These are phyloP conservation scores for Opeltia flavorubescens DNA, from an alignment of 495 filamentous ascomycete genomes.

Conservation along the genomic window DNA sequence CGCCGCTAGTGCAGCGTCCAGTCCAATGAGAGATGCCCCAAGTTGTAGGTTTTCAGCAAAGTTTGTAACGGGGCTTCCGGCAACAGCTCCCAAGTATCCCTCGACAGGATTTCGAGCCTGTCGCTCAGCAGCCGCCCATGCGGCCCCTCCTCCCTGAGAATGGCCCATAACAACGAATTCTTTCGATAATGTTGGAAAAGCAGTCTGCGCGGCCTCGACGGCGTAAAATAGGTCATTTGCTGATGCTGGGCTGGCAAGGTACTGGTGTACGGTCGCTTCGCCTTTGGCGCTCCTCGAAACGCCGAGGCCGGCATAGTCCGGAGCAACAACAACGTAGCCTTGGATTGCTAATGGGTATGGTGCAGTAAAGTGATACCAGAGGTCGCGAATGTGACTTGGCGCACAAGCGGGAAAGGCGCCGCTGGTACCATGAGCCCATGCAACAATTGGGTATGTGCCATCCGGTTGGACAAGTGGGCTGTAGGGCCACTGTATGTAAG, in stretches of 20 bases:
- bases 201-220: constrained; percentile 28
- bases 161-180: constrained; percentile 34
- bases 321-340: constrained; percentile 35
- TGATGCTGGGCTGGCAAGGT: constrained; percentile 18
- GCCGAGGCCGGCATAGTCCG: constrained; percentile 40
- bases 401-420: constrained; percentile 24
- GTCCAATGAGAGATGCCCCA: not conserved
- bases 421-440: constrained; percentile 34
- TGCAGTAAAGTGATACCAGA: constrained; percentile 25
- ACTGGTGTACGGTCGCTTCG: constrained; percentile 24
- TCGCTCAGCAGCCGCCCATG: constrained; percentile 30
- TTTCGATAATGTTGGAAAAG: constrained; percentile 21
- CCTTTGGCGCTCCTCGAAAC: constrained; percentile 18
- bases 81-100: constrained; percentile 30
- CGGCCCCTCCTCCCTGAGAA: constrained; percentile 33
- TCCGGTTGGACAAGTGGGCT: constrained; percentile 9
- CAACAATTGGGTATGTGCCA: constrained; percentile 20
- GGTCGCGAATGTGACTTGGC: constrained; percentile 25
- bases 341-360: constrained; percentile 24
- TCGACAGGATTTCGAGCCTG: constrained; percentile 15
- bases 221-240: constrained; percentile 32
- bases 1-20: not conserved
- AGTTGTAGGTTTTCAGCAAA: not conserved
- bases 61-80: constrained; percentile 23
- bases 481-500: constrained; percentile 34